Evolutionary conservation across 176 grass and related monocot genomes (phyloP), one percentile per base, ranked within the genome.

Genomic region (Tillandsia leiboldiana): DNA sequence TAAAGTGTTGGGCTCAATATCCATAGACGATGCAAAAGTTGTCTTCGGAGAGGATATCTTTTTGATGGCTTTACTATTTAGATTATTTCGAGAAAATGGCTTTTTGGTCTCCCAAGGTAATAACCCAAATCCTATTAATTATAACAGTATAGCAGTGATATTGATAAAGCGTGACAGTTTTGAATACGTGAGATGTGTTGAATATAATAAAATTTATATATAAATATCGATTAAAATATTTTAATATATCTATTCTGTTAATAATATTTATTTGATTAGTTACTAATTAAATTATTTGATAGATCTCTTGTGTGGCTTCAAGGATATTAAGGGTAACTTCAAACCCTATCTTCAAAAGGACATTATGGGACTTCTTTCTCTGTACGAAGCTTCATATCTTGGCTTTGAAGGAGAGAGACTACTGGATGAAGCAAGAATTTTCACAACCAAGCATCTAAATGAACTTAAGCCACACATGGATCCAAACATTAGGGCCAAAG

Each of bases 361-460:
- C 2, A 14, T 56, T 7, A 47, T 69, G 2, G 82, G 57, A 2
- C 70, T 88, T 6, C 66, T 81, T 7, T 66, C 73, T 12, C 20
- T 88, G 2, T 78, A 84, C 0, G 78, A 88, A 15, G 80, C 80
- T n/a, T 87, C 80, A 8, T 64, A 82, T 50, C 54, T 83, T 22
- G 80, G 80, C 0, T 69, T 72, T 8, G 53, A 29, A 48, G 67
- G 72, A 0, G 85, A 87, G 29, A 51, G 63, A 1, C 12, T 50
- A 10, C 14, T 87, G 26, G 80, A 77, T 2, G 77, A 83, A 48
- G 76, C 67, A 27, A 64, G 72, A 68, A 53, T 47, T 2, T 68
- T 76, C 75, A 69, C 72, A 1, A 9, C 49, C 1, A 71, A 20
- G 8, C 11, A 78, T 48, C 67, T 87, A 8, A 72, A 0, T 0